These are phyloP conservation scores for Triangularia setosa DNA, from an alignment of 2,329 filamentous ascomycete species.

Conservation along the genomic window DNA sequence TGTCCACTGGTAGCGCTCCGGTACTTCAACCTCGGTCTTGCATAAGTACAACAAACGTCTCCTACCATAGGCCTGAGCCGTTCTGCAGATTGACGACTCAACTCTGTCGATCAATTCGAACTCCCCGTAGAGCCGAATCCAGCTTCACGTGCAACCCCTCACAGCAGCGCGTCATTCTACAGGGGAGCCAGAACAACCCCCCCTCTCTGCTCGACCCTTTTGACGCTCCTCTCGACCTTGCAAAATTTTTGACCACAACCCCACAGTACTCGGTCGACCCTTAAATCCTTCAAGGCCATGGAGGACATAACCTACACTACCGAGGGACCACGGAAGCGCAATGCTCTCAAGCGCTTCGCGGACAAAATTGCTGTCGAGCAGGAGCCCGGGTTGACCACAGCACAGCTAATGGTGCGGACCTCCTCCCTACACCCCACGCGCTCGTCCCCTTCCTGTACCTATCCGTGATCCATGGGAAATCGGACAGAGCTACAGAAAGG, in stretches of 20 bases:
- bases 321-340: slow-evolving; percentile 30
- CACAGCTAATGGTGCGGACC: slow-evolving; percentile 68
- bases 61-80: neutral
- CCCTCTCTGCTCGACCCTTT: neutral
- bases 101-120: neutral
- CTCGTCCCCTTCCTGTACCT: neutral
- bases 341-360: slow-evolving; percentile 38
- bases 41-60: neutral
- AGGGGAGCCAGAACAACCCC: neutral
- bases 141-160: neutral
- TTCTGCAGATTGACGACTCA: neutral
- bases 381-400: slow-evolving; percentile 71
- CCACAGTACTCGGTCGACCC: neutral
- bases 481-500: neutral
- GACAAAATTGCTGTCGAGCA: slow-evolving; percentile 67
- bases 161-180: neutral
- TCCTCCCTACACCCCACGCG: neutral
- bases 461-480: neutral
- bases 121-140: neutral
- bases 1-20: neutral
- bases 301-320: neutral
- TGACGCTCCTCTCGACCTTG: neutral
- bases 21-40: neutral
- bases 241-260: neutral
- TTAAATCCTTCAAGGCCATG: neutral